Evolutionary conservation across 2,329 filamentous ascomycete species (phyloP).

Genomic region (Bipolaris gigantea): DNA sequence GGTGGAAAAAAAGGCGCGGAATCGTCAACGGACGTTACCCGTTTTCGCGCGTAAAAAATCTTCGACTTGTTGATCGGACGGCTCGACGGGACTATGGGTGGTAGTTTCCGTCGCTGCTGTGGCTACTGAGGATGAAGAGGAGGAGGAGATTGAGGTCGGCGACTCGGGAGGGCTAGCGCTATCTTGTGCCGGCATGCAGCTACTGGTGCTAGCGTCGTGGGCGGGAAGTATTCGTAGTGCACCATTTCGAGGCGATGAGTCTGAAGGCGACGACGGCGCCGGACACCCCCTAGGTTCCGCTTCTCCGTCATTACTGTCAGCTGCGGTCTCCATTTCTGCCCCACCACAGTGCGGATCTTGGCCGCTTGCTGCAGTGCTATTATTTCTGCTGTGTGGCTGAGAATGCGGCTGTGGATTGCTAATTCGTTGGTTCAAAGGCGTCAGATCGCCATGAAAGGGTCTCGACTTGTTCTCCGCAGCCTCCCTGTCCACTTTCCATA

Average conservation of each 20-base stretch:
- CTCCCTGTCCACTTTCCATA: slow-evolving; percentile 39
- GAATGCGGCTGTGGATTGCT: background rate
- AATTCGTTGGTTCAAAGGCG: slow-evolving; percentile 26
- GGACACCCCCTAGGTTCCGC: background rate
- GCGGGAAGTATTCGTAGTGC: background rate
- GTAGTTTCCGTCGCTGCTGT: background rate
- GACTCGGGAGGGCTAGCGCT: background rate
- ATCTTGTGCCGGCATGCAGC: background rate
- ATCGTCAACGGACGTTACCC: slow-evolving; percentile 12
- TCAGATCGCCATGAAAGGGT: slow-evolving; percentile 35
- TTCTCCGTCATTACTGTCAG: background rate
- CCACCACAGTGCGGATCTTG: background rate
- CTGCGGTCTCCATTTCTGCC: background rate
- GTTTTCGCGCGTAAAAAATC: slow-evolving; percentile 26
- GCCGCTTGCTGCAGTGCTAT: background rate
- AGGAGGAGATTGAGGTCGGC: background rate
- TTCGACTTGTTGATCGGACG: slow-evolving; percentile 21
- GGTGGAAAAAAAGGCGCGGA: background rate
- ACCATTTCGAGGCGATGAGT: background rate
- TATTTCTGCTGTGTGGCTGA: background rate
- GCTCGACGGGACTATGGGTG: background rate
- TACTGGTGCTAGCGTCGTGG: background rate
- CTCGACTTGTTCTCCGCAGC: slow-evolving; percentile 25
- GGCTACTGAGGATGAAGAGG: no score
- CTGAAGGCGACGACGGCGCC: background rate